Evolutionary conservation across 2,329 filamentous ascomycete genomes (phyloP).

Genomic region (Scopulariopsis brevicaulis): DNA sequence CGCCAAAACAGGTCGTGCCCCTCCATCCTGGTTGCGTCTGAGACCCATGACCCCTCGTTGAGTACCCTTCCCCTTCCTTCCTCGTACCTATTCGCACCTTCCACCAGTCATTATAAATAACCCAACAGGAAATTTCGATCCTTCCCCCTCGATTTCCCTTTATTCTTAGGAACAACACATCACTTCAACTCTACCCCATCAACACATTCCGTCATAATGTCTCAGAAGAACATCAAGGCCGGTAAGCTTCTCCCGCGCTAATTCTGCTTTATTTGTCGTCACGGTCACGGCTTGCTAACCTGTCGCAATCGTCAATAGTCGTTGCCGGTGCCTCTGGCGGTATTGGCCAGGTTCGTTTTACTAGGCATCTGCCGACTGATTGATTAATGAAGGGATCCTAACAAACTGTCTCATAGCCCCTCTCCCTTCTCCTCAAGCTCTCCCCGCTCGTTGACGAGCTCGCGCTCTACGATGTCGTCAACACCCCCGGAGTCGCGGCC

Average conservation of each 20-base stretch:
- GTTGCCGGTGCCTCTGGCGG: constrained; percentile 96
- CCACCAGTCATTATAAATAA: constrained; percentile 3
- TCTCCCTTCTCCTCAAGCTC: constrained; percentile 93
- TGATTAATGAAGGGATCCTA: neutral
- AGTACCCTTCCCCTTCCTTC: constrained; percentile 2
- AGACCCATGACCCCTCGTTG: constrained; percentile 3
- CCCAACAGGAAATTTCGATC: neutral
- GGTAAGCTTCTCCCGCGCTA: constrained; percentile 25
- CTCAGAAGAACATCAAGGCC: constrained; percentile 46
- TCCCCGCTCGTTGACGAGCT: constrained; percentile 83
- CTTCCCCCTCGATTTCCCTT: constrained; percentile 1
- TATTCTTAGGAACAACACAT: neutral
- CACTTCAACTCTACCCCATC: constrained; percentile 1
- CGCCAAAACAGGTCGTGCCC: neutral
- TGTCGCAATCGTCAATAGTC: constrained; percentile 28
- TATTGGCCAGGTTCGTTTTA: constrained; percentile 74
- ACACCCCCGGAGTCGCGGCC: constrained; percentile 90
- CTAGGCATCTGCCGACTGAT: neutral
- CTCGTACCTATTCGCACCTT: constrained; percentile 4
- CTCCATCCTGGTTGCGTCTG: constrained; percentile 1
- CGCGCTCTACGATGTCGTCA: constrained; percentile 97
- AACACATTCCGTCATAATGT: constrained; percentile 3
- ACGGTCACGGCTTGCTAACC: neutral
- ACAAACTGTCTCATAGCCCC: constrained; percentile 46
- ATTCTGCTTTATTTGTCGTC: neutral